phyloP scores from a whole-genome alignment of 345 rosid species.

The Leavenworthia alabamica region DNA sequence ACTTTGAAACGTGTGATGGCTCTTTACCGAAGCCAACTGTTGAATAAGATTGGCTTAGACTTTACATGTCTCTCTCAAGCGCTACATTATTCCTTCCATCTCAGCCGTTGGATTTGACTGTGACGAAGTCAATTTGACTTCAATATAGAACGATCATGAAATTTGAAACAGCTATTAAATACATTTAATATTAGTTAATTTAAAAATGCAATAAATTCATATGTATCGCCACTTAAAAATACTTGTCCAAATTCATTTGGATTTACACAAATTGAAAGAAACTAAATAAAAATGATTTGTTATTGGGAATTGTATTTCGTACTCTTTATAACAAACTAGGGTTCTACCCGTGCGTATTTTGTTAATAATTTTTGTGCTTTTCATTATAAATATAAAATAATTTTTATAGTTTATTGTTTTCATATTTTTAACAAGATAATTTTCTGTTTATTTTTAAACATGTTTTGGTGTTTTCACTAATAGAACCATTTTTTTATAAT shows the following conservation, averaged over 20 bases:
- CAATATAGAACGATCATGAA: neutral
- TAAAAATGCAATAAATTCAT: neutral
- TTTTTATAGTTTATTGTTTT: too few relatives aligned
- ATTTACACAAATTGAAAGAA: neutral
- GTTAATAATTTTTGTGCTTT: too few relatives aligned
- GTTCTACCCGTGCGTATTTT: too few relatives aligned
- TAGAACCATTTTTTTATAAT: too few relatives aligned
- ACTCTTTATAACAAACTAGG: too few relatives aligned
- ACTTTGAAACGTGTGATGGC: conserved; percentile 24
- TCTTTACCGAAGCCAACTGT: conserved; percentile 22
- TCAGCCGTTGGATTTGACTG: conserved; percentile 30
- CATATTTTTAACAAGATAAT: too few relatives aligned
- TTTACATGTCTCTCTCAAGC: conserved; percentile 18
- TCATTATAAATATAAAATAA: too few relatives aligned
- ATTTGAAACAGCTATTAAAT: neutral
- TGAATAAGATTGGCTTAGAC: neutral
- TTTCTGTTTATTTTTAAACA: too few relatives aligned
- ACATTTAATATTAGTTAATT: neutral
- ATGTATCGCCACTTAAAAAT: neutral
- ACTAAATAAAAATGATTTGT: too few relatives aligned
- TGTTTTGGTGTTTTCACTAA: too few relatives aligned
- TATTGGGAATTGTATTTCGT: neutral
- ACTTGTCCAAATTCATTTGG: neutral
- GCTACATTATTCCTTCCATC: conserved; percentile 2
- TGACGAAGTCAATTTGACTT: conserved; percentile 10